These are phyloP conservation scores for Paulownia fortunei DNA, from an alignment of 257 asterid species.

Conservation along the genomic window DNA sequence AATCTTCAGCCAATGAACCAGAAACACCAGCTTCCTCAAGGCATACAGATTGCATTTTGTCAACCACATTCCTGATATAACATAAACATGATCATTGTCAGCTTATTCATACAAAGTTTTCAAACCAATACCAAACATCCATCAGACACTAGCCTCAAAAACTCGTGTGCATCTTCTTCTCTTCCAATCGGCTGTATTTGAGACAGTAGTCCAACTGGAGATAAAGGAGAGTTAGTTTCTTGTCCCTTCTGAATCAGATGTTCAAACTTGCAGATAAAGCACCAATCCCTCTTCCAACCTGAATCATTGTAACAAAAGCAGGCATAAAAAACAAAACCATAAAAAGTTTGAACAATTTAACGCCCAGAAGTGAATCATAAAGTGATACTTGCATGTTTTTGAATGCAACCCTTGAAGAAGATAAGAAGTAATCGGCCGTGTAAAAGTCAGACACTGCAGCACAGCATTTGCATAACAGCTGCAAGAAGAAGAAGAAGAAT, in stretches of 20 bases:
- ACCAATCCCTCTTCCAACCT: slow-evolving; percentile 62
- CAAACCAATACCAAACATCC: slow-evolving; percentile 22
- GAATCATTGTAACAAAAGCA: slow-evolving; percentile 21
- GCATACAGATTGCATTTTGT: slow-evolving; percentile 60
- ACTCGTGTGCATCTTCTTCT: slow-evolving; percentile 80
- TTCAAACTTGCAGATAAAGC: slow-evolving; percentile 64
- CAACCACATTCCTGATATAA: slow-evolving; percentile 53
- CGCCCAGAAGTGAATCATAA: slow-evolving; percentile 10
- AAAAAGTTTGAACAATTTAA: slow-evolving; percentile 12
- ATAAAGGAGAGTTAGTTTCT: slow-evolving; percentile 43
- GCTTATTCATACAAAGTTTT: slow-evolving; percentile 4
- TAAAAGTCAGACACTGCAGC: slow-evolving; percentile 66
- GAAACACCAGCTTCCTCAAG: slow-evolving; percentile 62
- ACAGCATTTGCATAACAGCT: slow-evolving; percentile 79
- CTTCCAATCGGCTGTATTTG: slow-evolving; percentile 66
- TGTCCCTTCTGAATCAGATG: slow-evolving; percentile 53
- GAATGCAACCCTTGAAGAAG: slow-evolving; percentile 67
- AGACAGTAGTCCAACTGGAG: slow-evolving; percentile 63
- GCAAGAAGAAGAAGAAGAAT: slow-evolving; percentile 38
- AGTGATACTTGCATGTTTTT: slow-evolving; percentile 57
- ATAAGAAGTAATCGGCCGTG: slow-evolving; percentile 60
- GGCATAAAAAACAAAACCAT: slow-evolving; percentile 8
- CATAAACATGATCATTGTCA: slow-evolving; percentile 29
- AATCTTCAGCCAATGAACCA: slow-evolving; percentile 54
- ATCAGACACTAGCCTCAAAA: slow-evolving; percentile 52